phyloP scores from a whole-genome alignment of 2,329 filamentous ascomycete species.

The Aureobasidium namibiae region DNA sequence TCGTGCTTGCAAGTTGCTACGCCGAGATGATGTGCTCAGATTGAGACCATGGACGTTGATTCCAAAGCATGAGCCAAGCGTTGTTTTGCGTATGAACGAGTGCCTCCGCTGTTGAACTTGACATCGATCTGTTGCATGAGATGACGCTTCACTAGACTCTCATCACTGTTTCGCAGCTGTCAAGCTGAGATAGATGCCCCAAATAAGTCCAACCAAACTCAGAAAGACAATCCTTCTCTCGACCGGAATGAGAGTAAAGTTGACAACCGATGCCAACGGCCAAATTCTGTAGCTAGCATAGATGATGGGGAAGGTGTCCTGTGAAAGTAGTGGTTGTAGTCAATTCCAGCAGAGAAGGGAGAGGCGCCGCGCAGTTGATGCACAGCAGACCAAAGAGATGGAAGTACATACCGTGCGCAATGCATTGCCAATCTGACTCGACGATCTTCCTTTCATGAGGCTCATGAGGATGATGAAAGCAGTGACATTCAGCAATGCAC shows the following conservation, averaged over 20 bases:
- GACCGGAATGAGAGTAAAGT: conserved; percentile 63
- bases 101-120: too few relatives aligned
- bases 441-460: conserved; percentile 26
- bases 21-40: too few relatives aligned
- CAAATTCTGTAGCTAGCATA: conserved; percentile 64
- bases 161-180: conserved; percentile 12
- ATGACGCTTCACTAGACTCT: too few relatives aligned
- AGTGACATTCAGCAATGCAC: conserved; percentile 54
- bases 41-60: too few relatives aligned
- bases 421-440: neutral
- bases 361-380: neutral
- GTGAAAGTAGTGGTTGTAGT: neutral
- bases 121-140: too few relatives aligned
- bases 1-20: too few relatives aligned
- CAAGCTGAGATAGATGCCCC: conserved; percentile 69
- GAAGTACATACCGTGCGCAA: neutral
- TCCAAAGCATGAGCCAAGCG: too few relatives aligned
- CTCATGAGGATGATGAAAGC: conserved; percentile 51
- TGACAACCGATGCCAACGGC: conserved; percentile 60
- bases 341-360: neutral
- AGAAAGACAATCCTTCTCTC: conserved; percentile 62
- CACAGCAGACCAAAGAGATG: neutral
- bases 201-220: conserved; percentile 60
- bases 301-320: conserved; percentile 43
- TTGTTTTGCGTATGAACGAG: too few relatives aligned